Conservation (phyloP, 257 asterid species). For the Knoxia roxburghii region DNA sequence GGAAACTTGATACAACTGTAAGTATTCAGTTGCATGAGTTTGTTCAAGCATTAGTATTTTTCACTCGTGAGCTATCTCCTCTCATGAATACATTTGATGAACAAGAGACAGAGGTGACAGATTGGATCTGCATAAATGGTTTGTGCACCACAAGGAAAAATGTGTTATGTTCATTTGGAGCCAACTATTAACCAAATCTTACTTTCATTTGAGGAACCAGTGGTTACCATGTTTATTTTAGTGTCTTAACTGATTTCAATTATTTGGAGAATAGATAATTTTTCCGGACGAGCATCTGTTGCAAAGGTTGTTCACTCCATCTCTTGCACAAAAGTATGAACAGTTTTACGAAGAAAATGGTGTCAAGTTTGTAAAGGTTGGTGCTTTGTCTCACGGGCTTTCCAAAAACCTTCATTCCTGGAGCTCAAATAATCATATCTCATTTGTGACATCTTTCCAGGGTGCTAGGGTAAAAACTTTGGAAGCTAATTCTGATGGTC, state of each 20-base stretch:
- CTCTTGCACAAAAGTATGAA: slow-evolving; percentile 83
- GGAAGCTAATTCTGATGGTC: slow-evolving; percentile 79
- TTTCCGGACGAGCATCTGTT: slow-evolving; percentile 87
- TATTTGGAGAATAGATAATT: slow-evolving; percentile 41
- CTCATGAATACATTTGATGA: neutral
- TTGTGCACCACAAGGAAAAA: neutral
- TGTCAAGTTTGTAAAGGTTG: slow-evolving; percentile 78
- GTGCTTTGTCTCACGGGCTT: slow-evolving; percentile 19
- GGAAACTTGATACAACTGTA: slow-evolving; percentile 96
- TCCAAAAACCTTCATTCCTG: slow-evolving; percentile 9
- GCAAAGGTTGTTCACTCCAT: slow-evolving; percentile 78
- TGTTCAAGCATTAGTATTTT: neutral
- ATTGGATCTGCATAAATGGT: neutral
- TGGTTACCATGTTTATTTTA: neutral
- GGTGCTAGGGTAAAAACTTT: slow-evolving; percentile 71
- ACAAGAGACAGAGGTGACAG: neutral
- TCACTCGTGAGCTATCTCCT: neutral
- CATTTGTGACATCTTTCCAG: slow-evolving; percentile 39
- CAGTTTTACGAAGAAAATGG: slow-evolving; percentile 68
- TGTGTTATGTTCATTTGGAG: neutral
- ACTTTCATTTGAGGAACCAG: neutral
- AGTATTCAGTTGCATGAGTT: slow-evolving; percentile 24
- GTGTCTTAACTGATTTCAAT: neutral
- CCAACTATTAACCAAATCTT: neutral
- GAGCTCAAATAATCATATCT: neutral